phyloP scores from a whole-genome alignment of 495 filamentous ascomycete genomes.

The Penicillium canariense region DNA sequence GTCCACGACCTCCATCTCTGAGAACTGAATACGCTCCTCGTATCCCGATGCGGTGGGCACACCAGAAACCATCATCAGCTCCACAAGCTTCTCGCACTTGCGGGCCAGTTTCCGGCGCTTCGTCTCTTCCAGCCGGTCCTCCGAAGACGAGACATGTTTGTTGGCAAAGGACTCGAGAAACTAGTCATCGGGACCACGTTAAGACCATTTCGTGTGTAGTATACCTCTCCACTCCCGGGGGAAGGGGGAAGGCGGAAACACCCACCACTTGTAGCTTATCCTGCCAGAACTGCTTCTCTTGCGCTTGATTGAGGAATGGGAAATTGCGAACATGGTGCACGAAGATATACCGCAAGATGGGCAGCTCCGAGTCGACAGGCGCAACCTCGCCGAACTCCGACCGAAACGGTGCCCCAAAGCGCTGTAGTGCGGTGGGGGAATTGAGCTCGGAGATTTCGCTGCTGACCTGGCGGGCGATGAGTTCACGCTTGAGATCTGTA shows the following conservation, averaged over 20 bases:
- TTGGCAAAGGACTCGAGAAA: slow-evolving; percentile 98
- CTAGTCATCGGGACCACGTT: slow-evolving; percentile 38
- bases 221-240: neutral
- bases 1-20: slow-evolving; percentile 94
- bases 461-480: slow-evolving; percentile 83
- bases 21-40: slow-evolving; percentile 93
- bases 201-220: neutral
- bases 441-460: slow-evolving; percentile 88
- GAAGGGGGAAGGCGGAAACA: slow-evolving; percentile 12
- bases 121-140: slow-evolving; percentile 92
- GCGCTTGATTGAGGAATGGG: slow-evolving; percentile 91
- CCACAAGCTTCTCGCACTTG: slow-evolving; percentile 92
- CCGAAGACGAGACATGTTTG: slow-evolving; percentile 94
- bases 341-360: slow-evolving; percentile 94
- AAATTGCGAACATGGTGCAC: slow-evolving; percentile 98
- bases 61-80: slow-evolving; percentile 99
- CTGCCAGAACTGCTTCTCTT: slow-evolving; percentile 99
- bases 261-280: slow-evolving; percentile 92
- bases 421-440: slow-evolving; percentile 87
- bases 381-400: slow-evolving; percentile 90
- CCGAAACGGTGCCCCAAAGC: slow-evolving; percentile 93
- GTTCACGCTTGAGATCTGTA: slow-evolving; percentile 93
- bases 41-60: slow-evolving; percentile 95
- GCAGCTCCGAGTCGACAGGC: slow-evolving; percentile 90
- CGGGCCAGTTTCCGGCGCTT: slow-evolving; percentile 88